phyloP scores from a whole-genome alignment of 1,284 basidiomycete species.

The Cutaneotrichosporon sp. region DNA sequence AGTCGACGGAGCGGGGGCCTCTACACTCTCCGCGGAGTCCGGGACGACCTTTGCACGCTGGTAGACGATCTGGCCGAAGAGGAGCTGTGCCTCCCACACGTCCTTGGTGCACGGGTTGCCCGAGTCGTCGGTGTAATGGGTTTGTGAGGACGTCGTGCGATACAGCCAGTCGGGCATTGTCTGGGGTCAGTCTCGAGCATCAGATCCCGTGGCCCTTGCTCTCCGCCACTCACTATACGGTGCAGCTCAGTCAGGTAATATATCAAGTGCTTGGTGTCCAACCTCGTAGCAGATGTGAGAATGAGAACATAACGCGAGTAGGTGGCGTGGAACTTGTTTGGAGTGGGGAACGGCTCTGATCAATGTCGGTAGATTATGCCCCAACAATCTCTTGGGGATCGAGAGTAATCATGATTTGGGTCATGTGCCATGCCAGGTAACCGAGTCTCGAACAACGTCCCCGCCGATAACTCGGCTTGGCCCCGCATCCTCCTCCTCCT shows the following conservation, averaged over 20 bases:
- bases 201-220: too few relatives aligned
- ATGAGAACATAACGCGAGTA: too few relatives aligned
- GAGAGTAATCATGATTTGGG: too few relatives aligned
- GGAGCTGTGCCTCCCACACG: not conserved
- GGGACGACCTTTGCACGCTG: not conserved
- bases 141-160: not conserved
- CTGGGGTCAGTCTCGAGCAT: not conserved
- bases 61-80: conserved; percentile 1
- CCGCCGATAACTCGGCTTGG: not conserved
- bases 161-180: not conserved
- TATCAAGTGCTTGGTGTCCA: too few relatives aligned
- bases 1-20: not conserved
- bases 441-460: too few relatives aligned
- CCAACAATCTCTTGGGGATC: too few relatives aligned
- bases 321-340: too few relatives aligned
- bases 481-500: not conserved
- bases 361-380: too few relatives aligned
- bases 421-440: not conserved
- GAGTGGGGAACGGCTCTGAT: too few relatives aligned
- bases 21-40: not conserved
- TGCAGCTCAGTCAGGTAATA: too few relatives aligned
- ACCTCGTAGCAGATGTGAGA: too few relatives aligned
- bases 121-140: not conserved
- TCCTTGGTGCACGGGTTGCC: not conserved
- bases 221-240: too few relatives aligned